phyloP scores from a whole-genome alignment of 345 rosid genomes.

The Pugionium cornutum region DNA sequence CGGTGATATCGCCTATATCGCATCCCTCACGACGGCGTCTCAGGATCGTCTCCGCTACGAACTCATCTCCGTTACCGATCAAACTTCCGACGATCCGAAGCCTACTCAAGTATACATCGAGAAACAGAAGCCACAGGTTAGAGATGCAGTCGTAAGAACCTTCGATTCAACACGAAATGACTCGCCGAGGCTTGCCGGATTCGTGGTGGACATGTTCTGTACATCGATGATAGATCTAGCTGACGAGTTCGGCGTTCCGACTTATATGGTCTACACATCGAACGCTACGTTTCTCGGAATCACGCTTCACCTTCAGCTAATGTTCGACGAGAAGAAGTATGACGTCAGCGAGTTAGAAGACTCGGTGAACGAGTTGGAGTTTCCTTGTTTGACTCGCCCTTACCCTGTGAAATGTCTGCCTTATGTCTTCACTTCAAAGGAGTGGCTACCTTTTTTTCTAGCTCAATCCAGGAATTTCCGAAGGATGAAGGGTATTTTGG shows the following conservation, averaged over 20 bases:
- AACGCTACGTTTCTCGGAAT: slow-evolving; percentile 45
- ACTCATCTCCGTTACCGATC: slow-evolving; percentile 30
- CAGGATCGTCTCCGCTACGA: slow-evolving; percentile 32
- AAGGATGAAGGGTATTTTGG: slow-evolving; percentile 48
- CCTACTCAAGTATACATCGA: slow-evolving; percentile 29
- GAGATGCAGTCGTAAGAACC: slow-evolving; percentile 33
- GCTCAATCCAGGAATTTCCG: slow-evolving; percentile 31
- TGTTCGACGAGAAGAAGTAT: slow-evolving; percentile 30
- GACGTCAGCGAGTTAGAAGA: slow-evolving; percentile 39
- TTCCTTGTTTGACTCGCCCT: slow-evolving; percentile 44
- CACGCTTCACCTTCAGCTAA: slow-evolving; percentile 34
- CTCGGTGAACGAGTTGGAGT: slow-evolving; percentile 41
- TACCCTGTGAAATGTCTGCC: slow-evolving; percentile 47
- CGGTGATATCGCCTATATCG: slow-evolving; percentile 7
- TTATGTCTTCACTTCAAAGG: not conserved
- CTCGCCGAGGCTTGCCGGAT: slow-evolving; percentile 46
- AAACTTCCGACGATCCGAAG: not conserved
- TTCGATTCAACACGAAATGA: not conserved
- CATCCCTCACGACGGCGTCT: slow-evolving; percentile 19
- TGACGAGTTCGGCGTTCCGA: slow-evolving; percentile 45
- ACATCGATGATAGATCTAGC: slow-evolving; percentile 52
- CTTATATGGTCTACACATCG: slow-evolving; percentile 50
- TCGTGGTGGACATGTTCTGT: slow-evolving; percentile 63
- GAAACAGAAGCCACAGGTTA: slow-evolving; percentile 42
- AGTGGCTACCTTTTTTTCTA: not conserved